Base-by-base conservation (phyloP, 192 early-diverging fungal species). In the Coemansia sp. region DNA sequence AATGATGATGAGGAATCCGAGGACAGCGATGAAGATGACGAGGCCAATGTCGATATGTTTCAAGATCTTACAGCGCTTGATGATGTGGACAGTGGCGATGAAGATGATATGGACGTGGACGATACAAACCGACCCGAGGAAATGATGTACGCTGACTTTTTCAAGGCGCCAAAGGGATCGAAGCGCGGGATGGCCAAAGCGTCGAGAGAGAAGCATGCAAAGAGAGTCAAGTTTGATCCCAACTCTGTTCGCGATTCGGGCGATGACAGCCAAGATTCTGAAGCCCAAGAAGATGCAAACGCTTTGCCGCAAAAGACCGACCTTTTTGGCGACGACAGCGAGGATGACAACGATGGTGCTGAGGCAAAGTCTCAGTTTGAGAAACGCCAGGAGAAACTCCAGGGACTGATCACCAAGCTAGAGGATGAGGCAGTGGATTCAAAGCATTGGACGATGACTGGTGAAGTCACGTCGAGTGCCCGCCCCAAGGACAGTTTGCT, bases 401-500 rank as follows among this genome's bases (percentile, higher is more conserved):
- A 84, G 51, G 79, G 84, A 25, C 85, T 90, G 67, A 98, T 98
- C 63, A 77, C 86, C 16, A 81, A 84, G 61, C 84, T 96, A n/a
- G 97, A 99, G 69, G 80, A 85, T 46, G 94, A 97, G 71, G 91
- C 91, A 8, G 77, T 98, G 9, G 87, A 84, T 26, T 82, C 80
- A 16, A 93, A 92, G 75, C 84, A 95, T 57, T 99, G 97, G 97
- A 89, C 93, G 21, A 78, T 96, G 71, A 85, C 79, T 13, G 97
- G 97, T 58, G 97, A 99, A 79, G 90, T 90, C 7, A 83, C 77
- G 30, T 84, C 90, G 7, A 90, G 85, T 23, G 82, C 81, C n/a
- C 88, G 97, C 25, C 97, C 97, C 20, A 64, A 94, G 35, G 94
- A 99, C 83, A 95, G 93, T 72, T 83, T 99, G 51, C 79, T 99